Conservation (phyloP, 2,329 filamentous ascomycete species). For the Phaeosphaeria sp. region DNA sequence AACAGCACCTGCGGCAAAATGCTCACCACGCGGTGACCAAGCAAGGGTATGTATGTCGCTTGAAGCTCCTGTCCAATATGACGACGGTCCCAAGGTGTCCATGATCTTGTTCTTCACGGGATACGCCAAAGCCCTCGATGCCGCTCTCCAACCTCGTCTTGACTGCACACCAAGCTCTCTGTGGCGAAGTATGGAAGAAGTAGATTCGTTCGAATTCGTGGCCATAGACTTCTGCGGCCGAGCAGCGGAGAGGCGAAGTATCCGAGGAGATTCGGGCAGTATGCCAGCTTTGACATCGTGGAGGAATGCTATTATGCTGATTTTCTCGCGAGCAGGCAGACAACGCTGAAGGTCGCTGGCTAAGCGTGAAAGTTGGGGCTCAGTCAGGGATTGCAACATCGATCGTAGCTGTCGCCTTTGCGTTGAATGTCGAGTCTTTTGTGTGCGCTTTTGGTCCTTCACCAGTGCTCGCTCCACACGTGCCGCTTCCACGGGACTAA, state of each 20-base stretch:
- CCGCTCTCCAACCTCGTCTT: conserved; percentile 33
- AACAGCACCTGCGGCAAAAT: conserved; percentile 64
- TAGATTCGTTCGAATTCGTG: conserved; percentile 21
- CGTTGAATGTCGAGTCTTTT: conserved; percentile 16
- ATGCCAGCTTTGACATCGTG: conserved; percentile 34
- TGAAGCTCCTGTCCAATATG: conserved; percentile 64
- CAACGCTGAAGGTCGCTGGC: conserved; percentile 17
- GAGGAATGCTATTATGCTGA: conserved; percentile 41
- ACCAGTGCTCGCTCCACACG: conserved; percentile 24
- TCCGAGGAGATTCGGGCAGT: conserved; percentile 23
- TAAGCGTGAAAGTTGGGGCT: conserved; percentile 30
- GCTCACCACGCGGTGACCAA: conserved; percentile 62
- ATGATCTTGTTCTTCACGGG: conserved; percentile 38
- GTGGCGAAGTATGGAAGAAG: conserved; percentile 33
- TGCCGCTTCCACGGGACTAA: conserved; percentile 34
- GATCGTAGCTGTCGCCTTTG: conserved; percentile 30
- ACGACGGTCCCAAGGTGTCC: conserved; percentile 52
- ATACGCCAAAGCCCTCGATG: conserved; percentile 29
- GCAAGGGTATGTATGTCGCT: conserved; percentile 64
- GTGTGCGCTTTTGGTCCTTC: conserved; percentile 6
- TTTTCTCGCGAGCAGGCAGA: conserved; percentile 21
- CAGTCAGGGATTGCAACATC: conserved; percentile 24
- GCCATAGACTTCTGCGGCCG: conserved; percentile 20
- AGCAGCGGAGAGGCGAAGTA: conserved; percentile 36
- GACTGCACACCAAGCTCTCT: conserved; percentile 42